Evolutionary conservation across 768 basidiomycete species (phyloP).

Genomic region (Ramaria sp.): DNA sequence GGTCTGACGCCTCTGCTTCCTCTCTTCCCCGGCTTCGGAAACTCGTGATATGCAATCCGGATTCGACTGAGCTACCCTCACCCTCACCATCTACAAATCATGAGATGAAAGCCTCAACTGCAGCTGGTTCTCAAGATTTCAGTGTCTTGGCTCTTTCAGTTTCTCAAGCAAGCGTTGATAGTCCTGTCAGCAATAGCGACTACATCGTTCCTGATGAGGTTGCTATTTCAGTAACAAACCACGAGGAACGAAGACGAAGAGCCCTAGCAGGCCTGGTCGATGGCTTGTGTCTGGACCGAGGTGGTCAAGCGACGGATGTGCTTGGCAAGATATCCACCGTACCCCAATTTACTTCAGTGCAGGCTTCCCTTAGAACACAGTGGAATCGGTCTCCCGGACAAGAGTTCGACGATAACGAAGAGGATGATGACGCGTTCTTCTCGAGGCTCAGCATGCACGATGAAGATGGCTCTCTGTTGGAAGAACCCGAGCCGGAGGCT

Average conservation of each 20-base stretch:
- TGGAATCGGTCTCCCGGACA: background rate
- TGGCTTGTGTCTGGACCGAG: background rate
- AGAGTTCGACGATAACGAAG: background rate
- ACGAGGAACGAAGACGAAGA: background rate
- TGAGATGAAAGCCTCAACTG: background rate
- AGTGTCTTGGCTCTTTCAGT: background rate
- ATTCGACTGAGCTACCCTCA: background rate
- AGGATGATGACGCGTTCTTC: conserved; percentile 12
- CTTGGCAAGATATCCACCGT: too few relatives aligned
- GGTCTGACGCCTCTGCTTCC: background rate
- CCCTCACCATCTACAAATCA: background rate
- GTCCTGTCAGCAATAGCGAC: background rate
- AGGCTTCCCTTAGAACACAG: background rate
- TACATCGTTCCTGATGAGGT: background rate
- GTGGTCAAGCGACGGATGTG: background rate
- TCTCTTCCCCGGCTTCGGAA: background rate
- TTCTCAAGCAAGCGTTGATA: background rate
- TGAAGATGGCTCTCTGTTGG: background rate
- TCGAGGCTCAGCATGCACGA: background rate
- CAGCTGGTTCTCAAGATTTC: background rate
- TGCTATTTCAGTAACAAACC: background rate
- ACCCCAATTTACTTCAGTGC: too few relatives aligned
- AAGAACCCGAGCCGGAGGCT: background rate
- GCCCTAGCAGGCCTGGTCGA: background rate
- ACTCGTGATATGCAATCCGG: background rate